These are phyloP conservation scores for Amphichorda felina DNA, from an alignment of 2,329 filamentous ascomycete genomes.

Conservation along the genomic window DNA sequence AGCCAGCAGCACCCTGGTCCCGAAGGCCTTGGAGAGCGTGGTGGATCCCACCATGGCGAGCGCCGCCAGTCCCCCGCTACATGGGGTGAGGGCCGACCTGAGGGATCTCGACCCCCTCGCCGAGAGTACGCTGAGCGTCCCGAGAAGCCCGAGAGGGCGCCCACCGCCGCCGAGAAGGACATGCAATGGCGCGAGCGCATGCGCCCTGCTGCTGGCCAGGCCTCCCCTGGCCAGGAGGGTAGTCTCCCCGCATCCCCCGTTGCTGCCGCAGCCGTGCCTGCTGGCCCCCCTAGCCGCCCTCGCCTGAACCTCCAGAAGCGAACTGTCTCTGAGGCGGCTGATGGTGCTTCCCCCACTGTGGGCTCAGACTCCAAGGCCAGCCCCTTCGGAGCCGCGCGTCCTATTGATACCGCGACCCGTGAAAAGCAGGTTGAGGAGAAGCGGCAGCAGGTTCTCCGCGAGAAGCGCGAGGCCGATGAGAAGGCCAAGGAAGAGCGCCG, in stretches of 20 bases:
- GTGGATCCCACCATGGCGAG: slow-evolving; percentile 47
- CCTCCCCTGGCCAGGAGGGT: slow-evolving; percentile 46
- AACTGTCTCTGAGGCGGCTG: slow-evolving; percentile 65
- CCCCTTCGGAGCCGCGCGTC: slow-evolving; percentile 85
- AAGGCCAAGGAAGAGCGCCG: slow-evolving; percentile 68
- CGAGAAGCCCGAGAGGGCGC: slow-evolving; percentile 50
- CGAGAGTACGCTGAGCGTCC: slow-evolving; percentile 60
- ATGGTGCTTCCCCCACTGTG: slow-evolving; percentile 36
- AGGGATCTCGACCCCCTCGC: slow-evolving; percentile 66
- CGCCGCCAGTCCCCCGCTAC: slow-evolving; percentile 59
- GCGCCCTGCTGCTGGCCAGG: slow-evolving; percentile 64
- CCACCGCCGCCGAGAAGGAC: slow-evolving; percentile 84
- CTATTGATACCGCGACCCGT: slow-evolving; percentile 83
- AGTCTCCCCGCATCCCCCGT: slow-evolving; percentile 68
- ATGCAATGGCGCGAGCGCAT: slow-evolving; percentile 88
- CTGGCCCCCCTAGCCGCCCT: slow-evolving; percentile 55
- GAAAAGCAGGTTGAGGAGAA: slow-evolving; percentile 90
- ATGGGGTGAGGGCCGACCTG: slow-evolving; percentile 64
- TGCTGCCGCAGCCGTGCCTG: slow-evolving; percentile 34
- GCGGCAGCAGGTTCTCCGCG: slow-evolving; percentile 57
- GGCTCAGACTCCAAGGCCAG: slow-evolving; percentile 67
- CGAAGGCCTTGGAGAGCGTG: slow-evolving; percentile 42
- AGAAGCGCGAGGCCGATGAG: slow-evolving; percentile 81
- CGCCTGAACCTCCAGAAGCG: slow-evolving; percentile 83
- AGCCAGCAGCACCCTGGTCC: slow-evolving; percentile 34